Percentiles rank a stretch among this genome's conserved stretches.
phyloP scores from a whole-genome alignment of 441 rosid species.

The Flueggea neowawraea region DNA sequence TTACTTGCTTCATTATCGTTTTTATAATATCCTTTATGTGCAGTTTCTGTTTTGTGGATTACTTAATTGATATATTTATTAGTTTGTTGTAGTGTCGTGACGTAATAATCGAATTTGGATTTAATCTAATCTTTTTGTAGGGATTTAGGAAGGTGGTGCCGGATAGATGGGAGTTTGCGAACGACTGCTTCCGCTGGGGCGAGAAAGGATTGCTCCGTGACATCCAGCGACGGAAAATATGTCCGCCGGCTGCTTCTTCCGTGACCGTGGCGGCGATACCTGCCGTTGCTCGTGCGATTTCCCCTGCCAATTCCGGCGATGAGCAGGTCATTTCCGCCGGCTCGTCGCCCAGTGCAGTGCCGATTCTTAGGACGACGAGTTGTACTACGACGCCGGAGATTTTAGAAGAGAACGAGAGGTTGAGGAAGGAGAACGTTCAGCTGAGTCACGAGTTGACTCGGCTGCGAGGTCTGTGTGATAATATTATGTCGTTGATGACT shows the following conservation, averaged over 20 bases:
- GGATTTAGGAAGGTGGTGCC: conserved; percentile 98
- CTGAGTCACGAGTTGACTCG: conserved; percentile 65
- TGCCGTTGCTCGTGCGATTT: conserved; percentile 33
- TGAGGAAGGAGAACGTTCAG: conserved; percentile 64
- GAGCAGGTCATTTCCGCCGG: conserved; percentile 72
- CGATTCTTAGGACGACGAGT: conserved; percentile 42
- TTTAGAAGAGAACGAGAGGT: conserved; percentile 73
- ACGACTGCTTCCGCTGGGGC: conserved; percentile 75
- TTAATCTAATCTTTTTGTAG: conserved; percentile 24
- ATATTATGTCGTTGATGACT: conserved; percentile 56
- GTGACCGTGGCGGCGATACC: conserved; percentile 29
- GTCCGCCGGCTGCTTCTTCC: conserved; percentile 19
- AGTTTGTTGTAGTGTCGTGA: no score
- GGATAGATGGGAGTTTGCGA: conserved; percentile 97
- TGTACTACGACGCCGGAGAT: conserved; percentile 75
- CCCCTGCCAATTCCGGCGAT: conserved; percentile 81
- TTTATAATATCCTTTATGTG: no score
- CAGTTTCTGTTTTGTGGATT: background rate
- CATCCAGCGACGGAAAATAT: conserved; percentile 81
- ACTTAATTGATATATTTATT: background rate
- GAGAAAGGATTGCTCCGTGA: conserved; percentile 70
- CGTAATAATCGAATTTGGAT: no score
- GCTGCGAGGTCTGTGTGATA: conserved; percentile 59
- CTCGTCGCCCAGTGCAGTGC: conserved; percentile 51
- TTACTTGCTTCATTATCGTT: no score